Evolutionary conservation across 208 protist genomes (phyloP).

Genomic region (Trypanosoma scelopori): DNA sequence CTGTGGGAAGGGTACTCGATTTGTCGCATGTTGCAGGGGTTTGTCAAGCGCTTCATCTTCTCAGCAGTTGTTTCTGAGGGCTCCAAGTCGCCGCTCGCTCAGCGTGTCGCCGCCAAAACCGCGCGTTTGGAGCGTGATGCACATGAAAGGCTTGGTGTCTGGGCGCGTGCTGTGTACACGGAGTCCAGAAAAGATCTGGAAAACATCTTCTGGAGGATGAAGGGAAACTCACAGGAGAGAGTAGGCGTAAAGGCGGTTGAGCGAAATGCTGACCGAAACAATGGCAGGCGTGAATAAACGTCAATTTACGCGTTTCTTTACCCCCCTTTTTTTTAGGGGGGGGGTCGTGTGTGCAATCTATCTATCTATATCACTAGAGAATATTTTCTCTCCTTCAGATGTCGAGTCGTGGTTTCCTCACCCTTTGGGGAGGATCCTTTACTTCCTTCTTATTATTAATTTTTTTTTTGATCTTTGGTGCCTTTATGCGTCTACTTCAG

Average conservation of each 20-base stretch:
- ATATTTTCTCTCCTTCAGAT: no score
- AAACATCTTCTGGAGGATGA: conserved; percentile 13
- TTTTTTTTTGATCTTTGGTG: conserved; percentile 12
- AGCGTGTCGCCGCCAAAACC: conserved; percentile 48
- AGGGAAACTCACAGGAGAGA: background rate
- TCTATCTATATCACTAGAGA: no score
- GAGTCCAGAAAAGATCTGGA: conserved; percentile 59
- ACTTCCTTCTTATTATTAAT: conserved; percentile 14
- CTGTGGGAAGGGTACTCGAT: background rate
- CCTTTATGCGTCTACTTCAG: conserved; percentile 7
- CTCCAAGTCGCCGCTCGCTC: conserved; percentile 37
- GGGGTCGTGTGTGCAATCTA: no score
- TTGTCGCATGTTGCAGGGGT: conserved; percentile 9
- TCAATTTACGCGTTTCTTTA: background rate
- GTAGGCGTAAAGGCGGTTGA: conserved; percentile 3
- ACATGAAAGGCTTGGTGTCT: conserved; percentile 49
- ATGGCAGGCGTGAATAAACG: background rate
- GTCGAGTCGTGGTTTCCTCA: background rate
- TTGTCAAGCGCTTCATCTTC: conserved; percentile 13
- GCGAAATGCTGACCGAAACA: background rate
- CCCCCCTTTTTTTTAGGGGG: no score
- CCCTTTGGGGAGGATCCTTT: background rate
- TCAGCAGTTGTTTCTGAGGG: conserved; percentile 30
- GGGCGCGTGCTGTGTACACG: conserved; percentile 43
- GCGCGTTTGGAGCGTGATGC: conserved; percentile 40